Evolutionary conservation across 805 yeast species (phyloP).

Genomic region (Jamesozyma jinghongensis): DNA sequence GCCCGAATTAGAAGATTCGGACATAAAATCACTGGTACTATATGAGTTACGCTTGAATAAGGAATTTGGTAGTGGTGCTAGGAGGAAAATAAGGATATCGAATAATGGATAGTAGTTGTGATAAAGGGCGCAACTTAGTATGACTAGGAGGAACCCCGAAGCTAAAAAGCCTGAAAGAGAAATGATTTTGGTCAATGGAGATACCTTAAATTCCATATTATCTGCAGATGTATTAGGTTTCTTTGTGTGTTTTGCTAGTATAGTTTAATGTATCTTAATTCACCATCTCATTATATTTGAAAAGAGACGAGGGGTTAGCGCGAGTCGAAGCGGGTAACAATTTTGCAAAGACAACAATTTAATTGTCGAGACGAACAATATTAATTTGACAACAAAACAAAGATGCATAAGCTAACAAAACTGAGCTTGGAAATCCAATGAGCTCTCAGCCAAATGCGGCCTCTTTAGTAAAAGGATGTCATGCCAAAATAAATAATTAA

Average conservation of each 20-base stretch:
- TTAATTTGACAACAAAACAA: background rate
- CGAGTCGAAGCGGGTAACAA: too few species aligned
- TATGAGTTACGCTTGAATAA: conserved; percentile 39
- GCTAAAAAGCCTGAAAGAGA: conserved; percentile 50
- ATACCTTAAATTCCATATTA: conserved; percentile 24
- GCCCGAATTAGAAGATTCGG: conserved; percentile 41
- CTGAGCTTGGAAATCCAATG: too few species aligned
- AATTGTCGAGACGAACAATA: too few species aligned
- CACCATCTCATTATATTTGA: too few species aligned
- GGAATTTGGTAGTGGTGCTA: conserved; percentile 68
- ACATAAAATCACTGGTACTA: conserved; percentile 52
- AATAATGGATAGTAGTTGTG: conserved; percentile 88
- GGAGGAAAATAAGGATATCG: conserved; percentile 53
- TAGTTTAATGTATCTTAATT: too few species aligned
- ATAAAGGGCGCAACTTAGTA: conserved; percentile 78
- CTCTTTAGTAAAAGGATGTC: too few species aligned
- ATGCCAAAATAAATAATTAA: too few species aligned
- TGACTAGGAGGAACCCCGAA: conserved; percentile 79
- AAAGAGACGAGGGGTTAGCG: too few species aligned
- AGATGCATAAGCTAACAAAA: too few species aligned
- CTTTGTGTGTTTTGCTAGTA: too few species aligned
- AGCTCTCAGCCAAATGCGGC: too few species aligned
- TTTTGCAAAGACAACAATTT: background rate
- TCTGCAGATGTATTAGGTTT: background rate
- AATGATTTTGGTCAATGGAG: conserved; percentile 29